Percentiles rank a stretch among this genome's conserved stretches.
Conservation (phyloP, 2,329 filamentous ascomycete species). For the Ambrosiella beaveri region DNA sequence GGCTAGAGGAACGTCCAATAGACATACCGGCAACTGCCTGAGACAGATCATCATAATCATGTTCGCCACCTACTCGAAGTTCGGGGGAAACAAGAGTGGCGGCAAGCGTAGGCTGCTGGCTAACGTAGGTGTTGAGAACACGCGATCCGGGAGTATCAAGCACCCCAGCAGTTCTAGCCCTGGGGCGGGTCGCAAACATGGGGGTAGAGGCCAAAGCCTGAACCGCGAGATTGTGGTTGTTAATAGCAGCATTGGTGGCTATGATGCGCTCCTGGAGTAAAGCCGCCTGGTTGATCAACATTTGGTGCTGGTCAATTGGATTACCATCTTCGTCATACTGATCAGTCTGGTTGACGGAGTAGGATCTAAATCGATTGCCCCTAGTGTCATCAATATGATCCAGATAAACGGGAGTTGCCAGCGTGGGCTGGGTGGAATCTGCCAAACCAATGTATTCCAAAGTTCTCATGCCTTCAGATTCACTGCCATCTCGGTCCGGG, state of each 20-base stretch:
- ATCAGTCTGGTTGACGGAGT: constrained; percentile 96
- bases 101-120: constrained; percentile 48
- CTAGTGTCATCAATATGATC: constrained; percentile 61
- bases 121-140: constrained; percentile 55
- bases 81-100: constrained; percentile 62
- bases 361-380: constrained; percentile 80
- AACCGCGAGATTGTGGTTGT: constrained; percentile 82
- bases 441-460: constrained; percentile 90
- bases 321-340: constrained; percentile 86
- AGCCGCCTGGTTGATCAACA: constrained; percentile 39
- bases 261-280: constrained; percentile 45
- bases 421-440: constrained; percentile 73
- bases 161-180: constrained; percentile 81
- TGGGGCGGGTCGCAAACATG: constrained; percentile 54
- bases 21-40: constrained; percentile 71
- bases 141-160: constrained; percentile 59
- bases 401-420: constrained; percentile 53
- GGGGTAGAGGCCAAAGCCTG: constrained; percentile 82
- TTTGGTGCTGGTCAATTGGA: constrained; percentile 43
- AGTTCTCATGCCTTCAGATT: constrained; percentile 77
- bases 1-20: constrained; percentile 47
- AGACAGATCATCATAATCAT: constrained; percentile 63
- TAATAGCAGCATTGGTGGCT: constrained; percentile 53
- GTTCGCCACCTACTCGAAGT: constrained; percentile 54
- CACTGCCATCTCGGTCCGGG: constrained; percentile 66